Base-by-base conservation (phyloP, 306 rosid species). In the Gastrolobium bilobum region DNA sequence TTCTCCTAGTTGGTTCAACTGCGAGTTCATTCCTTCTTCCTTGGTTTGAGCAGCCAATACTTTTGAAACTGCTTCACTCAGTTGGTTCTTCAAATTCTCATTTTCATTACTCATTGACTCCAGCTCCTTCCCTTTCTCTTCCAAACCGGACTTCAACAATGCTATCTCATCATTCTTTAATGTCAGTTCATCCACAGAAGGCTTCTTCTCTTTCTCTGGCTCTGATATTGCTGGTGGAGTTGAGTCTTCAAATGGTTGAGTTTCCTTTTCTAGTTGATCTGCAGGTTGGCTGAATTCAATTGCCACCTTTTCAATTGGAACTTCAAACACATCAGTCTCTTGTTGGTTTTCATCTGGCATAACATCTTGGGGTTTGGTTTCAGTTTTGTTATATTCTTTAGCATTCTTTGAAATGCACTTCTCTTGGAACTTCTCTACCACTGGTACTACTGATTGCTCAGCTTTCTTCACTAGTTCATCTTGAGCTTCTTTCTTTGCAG, bases 311-410 rank as follows among this genome's bases (percentile, higher is more conserved):
- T 89, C 92, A 4, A 91, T 79, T 1, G 89, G 96, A 71, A 92
- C 96, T 89, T 90, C 92, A 47, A 89, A 92, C 62, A 92, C 96
- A 70, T 92, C 97, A 66, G 97, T 92, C 85, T 89, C 97, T 61
- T 60, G 59, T 48, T 82, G 87, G 64, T 68, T 84, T 13, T 87
- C 91, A 65, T 81, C 87, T 3, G 11, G 78, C 53, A 46, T 35
- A 53, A 73, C 75, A 71, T 86, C 85, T 73, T 57, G 54, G 31
- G 68, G 52, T 35, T 54, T 64, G 56, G 58, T 43, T 75, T 83
- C 87, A 29, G 70, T 64, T 73, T 74, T 52, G 52, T 68, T 74
- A 8, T 85, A 56, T 63, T 87, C 90, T 53, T 67, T 78, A 79
- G 29, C 67, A 71, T 66, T 83, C 39, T 42, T 70, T 6, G 90